Base-by-base conservation (phyloP, 1,284 basidiomycete genomes). In the Takashimella koratensis region DNA sequence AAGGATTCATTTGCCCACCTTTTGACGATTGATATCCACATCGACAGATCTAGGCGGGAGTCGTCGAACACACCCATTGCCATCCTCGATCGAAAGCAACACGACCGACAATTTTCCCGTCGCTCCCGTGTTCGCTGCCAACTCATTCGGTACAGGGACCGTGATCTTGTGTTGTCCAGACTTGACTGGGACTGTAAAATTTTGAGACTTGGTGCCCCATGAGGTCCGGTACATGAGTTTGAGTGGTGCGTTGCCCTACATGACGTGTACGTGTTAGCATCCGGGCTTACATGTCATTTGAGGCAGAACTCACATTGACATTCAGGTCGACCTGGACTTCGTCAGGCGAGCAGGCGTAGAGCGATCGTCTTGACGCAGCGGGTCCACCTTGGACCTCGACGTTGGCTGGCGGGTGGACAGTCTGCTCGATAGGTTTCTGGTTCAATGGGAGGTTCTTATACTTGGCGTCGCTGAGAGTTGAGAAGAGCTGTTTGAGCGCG, bases 181-280 rank as follows among this genome's bases (percentile, higher is more conserved):
- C 4, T 87, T 86, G 45, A 92, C 83, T 4, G 84, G 82, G 5
- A 90, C 77, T 30, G 83, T 80, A 41, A 89, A 66, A 3, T 80
- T 84, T 41, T 68, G 65, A 16, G 68, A 58, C 60, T 78, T 78
- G 3, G 81, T 68, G 1, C 78, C 78, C 54, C 83, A 80, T 45
- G 90, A 84, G 21, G 89, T 78, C 66, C 90, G 86, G 43, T 91
- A 79, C 51, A 88, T 87, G 25, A 96, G 70, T 63, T 83, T 87
- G 86, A 91, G 93, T 0, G 92, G 91, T 5, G 85, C 84, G n/a
- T 85, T 88, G 49, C 92, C 92, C 86, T 90, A 54, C n/a, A 23
- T 21, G 41, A 42, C 41, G 57, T 45, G 26, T 23, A 16, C n/a
- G n/a, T 13, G 3, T 25, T 6, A 40, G 63, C 82, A 63, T 57